phyloP scores from a whole-genome alignment of 495 filamentous ascomycete species.

The Neurospora tetraspora region DNA sequence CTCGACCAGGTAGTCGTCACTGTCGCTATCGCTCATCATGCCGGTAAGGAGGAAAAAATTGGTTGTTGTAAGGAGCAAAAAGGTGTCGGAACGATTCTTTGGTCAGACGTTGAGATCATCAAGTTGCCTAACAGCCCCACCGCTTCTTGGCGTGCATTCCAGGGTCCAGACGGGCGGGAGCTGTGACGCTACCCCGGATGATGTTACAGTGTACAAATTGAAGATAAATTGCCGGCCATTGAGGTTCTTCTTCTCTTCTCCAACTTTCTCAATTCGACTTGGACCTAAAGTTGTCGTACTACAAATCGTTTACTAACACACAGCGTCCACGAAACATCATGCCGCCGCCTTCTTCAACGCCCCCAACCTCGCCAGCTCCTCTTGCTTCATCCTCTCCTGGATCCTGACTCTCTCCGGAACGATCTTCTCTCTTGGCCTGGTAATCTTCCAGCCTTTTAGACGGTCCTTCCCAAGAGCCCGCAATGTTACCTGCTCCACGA shows the following conservation, averaged over 20 bases:
- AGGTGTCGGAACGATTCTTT: not conserved
- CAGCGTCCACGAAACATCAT: not conserved
- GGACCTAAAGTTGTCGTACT: not conserved
- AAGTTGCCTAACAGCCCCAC: not conserved
- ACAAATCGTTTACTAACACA: not conserved
- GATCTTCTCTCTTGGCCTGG: conserved; percentile 37
- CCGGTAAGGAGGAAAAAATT: not conserved
- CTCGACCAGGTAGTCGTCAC: conserved; percentile 51
- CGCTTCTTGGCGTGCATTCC: not conserved
- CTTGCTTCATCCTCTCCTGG: conserved; percentile 40
- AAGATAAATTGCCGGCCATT: not conserved
- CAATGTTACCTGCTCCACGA: conserved; percentile 62
- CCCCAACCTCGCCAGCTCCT: conserved; percentile 33
- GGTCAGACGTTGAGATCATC: not conserved
- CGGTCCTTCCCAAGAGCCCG: conserved; percentile 46
- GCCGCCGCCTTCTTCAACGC: conserved; percentile 7
- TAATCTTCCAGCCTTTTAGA: conserved; percentile 53
- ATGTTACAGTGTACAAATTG: not conserved
- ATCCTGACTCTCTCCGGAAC: conserved; percentile 31
- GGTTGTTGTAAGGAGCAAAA: not conserved
- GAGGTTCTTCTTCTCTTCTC: not conserved
- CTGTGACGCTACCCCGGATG: not conserved
- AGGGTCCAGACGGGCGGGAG: not conserved
- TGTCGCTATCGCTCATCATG: conserved; percentile 51
- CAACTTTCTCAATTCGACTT: not conserved